These are phyloP conservation scores for Cutaneotrichosporon spelunceum DNA, from an alignment of 1,284 basidiomycete genomes.

Conservation along the genomic window DNA sequence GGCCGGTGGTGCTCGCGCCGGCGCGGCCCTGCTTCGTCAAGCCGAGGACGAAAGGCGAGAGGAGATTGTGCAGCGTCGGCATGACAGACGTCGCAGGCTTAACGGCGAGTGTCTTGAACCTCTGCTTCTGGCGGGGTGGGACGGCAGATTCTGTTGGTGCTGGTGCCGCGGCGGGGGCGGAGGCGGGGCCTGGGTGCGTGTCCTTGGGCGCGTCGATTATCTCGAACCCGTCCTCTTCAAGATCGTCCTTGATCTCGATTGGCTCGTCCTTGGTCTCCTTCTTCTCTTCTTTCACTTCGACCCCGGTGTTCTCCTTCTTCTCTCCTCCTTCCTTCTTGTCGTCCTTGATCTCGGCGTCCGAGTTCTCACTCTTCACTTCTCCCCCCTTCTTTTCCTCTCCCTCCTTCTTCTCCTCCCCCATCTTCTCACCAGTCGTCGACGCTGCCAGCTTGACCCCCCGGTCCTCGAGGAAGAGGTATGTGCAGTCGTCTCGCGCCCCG, in stretches of 20 bases:
- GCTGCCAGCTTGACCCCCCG: conserved; percentile 13
- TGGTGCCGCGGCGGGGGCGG: not conserved
- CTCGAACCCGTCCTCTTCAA: not conserved
- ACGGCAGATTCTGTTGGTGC: not conserved
- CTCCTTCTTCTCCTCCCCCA: conserved; percentile 2
- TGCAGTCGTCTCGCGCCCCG: conserved; percentile 32
- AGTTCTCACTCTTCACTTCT: not conserved
- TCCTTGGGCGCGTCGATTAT: conserved; percentile 26
- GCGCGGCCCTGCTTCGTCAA: conserved; percentile 42
- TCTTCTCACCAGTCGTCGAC: not conserved
- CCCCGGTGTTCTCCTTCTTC: not conserved
- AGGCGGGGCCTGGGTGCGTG: not conserved
- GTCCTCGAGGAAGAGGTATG: conserved; percentile 44
- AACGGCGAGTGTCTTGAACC: conserved; percentile 36
- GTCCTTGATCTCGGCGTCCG: not conserved
- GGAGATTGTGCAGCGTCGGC: conserved; percentile 41
- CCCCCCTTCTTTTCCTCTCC: conserved; percentile 2
- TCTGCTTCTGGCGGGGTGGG: conserved; percentile 2
- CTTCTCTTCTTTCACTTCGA: conserved; percentile 2
- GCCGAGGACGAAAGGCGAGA: conserved; percentile 45
- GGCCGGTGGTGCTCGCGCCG: conserved; percentile 38
- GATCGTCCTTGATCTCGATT: not conserved
- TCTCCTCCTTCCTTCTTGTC: not conserved
- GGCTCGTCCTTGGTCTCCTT: conserved; percentile 1
- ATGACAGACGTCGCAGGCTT: conserved; percentile 32